Evolutionary conservation across 306 rosid genomes (phyloP), one percentile per base, ranked within the genome.

Genomic region (Quercus variabilis): DNA sequence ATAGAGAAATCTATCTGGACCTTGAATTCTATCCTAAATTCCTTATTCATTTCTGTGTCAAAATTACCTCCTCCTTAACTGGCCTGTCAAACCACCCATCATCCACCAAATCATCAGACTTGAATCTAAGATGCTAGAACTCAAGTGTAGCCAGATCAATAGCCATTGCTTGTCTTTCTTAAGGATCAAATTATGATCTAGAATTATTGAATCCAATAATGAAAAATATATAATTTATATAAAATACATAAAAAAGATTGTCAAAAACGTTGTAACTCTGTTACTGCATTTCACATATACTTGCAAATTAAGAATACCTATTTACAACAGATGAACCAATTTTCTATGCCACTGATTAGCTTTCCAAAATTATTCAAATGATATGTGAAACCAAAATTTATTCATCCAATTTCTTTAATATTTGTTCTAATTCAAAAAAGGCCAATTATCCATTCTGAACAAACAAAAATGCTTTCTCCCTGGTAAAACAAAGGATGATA

Each of bases 401-500:
- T 58, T 63, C 76, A 77, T 77, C 55, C 58, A 55, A 56, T 18
- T 41, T 57, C 62, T 74, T 69, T 4, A 31, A 38, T 60, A 70
- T 14, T 17, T 71, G 71, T 72, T 55, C 46, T 41, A 41, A 41
- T 41, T 38, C 11, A 41, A 41, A 41, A 41, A 41, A 41, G 46
- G 46, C 46, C 46, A 41, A 41, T 41, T 57, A 71, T 68, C 49
- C 69, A 33, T 67, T 81, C 65, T 49, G 78, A 25, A 80, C 73
- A 43, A 56, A 46, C 46, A 58, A 71, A 51, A 63, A 23, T 80
- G 43, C 62, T 64, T 74, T 79, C 65, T 76, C 43, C 67, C 78
- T 23, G 77, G 60, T 59, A 33, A 81, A 33, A 75, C 23, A 41
- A 55, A 79, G 65, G 77, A 85, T 33, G 76, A 70, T 76, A 89